Base-by-base conservation (phyloP, 2,329 filamentous ascomycete genomes). In the Zymoseptoria tritici region DNA sequence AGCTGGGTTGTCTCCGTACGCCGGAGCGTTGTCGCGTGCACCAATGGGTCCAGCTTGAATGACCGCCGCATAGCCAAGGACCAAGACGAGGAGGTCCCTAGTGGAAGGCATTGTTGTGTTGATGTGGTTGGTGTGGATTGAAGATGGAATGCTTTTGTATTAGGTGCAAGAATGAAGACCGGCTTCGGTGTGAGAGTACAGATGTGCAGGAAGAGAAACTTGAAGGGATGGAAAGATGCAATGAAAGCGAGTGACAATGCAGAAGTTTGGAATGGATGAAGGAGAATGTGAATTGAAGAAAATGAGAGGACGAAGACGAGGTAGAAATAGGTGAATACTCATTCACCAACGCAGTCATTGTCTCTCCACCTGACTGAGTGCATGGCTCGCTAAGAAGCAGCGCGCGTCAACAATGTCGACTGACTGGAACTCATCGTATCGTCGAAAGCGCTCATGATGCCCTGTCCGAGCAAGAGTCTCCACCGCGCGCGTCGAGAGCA, bases 81-180 rank as follows among this genome's bases (percentile, higher is more conserved):
- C 49, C n/a, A 66, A 55, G 22, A 66, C 56, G 19, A 64, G 50
- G 6, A 64, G 42, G 26, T 56, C 55, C 6, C 26, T 46, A 22
- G 54, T 55, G 22, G 54, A 49, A 9, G 62, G 55, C 64, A 66
- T 66, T 26, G 42, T n/a, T 21, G 26, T 49, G 21, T 24, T 24
- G 22, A 4, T 24, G 22, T 24, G 22, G 4, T 24, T 55, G 5
- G 52, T 49, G 19, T 54, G 46, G 46, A 24, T 24, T 52, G 19
- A 21, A n/a, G 55, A 42, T 36, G 29, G 13, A 55, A 54, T 31
- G n/a, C 52, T 54, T 54, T 56, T 55, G 57, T 55, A 64, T 65
- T 63, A 65, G 52, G 56, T 50, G 56, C 55, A 57, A 60, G 29
- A 58, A 63, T 55, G 66, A 67, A 69, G 67, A 64, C 67, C 67